phyloP scores from a whole-genome alignment of 805 yeast genomes.

The Metschnikowia peoriensis region DNA sequence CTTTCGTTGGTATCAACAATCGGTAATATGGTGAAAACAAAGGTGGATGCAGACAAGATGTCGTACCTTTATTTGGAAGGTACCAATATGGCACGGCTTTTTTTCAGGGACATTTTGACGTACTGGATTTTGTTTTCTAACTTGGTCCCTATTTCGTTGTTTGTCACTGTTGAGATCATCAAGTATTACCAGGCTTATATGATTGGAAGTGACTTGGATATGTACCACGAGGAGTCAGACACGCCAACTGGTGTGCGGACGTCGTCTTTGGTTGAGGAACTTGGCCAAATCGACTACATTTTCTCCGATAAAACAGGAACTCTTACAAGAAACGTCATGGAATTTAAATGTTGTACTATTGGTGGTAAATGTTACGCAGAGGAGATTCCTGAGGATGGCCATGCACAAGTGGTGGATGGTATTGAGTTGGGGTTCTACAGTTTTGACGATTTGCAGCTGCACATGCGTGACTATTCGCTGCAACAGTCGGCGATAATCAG shows the following conservation, averaged over 20 bases:
- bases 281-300: slow-evolving; percentile 94
- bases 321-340: slow-evolving; percentile 93
- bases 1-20: slow-evolving; percentile 78
- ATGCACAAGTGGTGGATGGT: slow-evolving; percentile 70
- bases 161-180: slow-evolving; percentile 94
- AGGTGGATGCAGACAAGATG: slow-evolving; percentile 50
- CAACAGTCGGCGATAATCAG: slow-evolving; percentile 52
- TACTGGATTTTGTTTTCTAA: slow-evolving; percentile 96
- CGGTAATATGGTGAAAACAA: slow-evolving; percentile 79
- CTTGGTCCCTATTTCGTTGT: slow-evolving; percentile 94
- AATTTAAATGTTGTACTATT: slow-evolving; percentile 87
- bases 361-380: slow-evolving; percentile 88
- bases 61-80: slow-evolving; percentile 68
- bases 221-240: slow-evolving; percentile 83
- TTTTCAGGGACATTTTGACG: slow-evolving; percentile 85
- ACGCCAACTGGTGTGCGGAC: slow-evolving; percentile 96
- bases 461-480: slow-evolving; percentile 45
- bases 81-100: slow-evolving; percentile 63
- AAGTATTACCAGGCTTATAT: slow-evolving; percentile 93
- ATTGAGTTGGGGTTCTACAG: slow-evolving; percentile 75
- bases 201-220: slow-evolving; percentile 91
- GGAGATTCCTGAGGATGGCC: slow-evolving; percentile 87
- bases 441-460: slow-evolving; percentile 59
- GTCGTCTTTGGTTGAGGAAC: slow-evolving; percentile 91
- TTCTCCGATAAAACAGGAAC: slow-evolving; percentile 99